phyloP scores from a whole-genome alignment of 805 yeast genomes.

The Candida lessepsii region DNA sequence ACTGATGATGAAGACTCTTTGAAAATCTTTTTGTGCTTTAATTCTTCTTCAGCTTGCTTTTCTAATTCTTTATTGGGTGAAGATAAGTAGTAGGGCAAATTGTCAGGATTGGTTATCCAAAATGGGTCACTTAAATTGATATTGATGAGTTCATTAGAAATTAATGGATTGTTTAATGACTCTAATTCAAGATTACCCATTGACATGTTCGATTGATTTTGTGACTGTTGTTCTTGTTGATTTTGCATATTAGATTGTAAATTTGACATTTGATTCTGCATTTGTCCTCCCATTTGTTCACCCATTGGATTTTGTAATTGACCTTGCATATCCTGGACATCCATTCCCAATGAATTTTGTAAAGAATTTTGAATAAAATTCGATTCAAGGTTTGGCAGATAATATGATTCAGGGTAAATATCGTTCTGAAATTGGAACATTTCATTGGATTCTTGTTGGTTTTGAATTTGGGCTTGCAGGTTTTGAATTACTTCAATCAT shows the following conservation, averaged over 20 bases:
- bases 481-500: constrained; percentile 26
- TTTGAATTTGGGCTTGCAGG: constrained; percentile 14
- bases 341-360: background rate
- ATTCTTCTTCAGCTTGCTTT: constrained; percentile 10
- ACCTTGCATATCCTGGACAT: background rate
- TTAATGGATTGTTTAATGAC: constrained; percentile 10
- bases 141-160: constrained; percentile 35
- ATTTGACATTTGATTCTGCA: constrained; percentile 1
- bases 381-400: background rate
- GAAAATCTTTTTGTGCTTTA: constrained; percentile 5
- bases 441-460: background rate
- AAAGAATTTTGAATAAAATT: constrained; percentile 1
- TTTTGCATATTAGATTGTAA: background rate
- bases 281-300: background rate
- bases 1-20: background rate
- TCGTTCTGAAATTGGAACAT: background rate
- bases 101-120: constrained; percentile 50
- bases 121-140: constrained; percentile 46
- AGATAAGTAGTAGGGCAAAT: constrained; percentile 36
- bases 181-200: constrained; percentile 2
- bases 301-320: background rate
- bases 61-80: constrained; percentile 27
- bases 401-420: background rate
- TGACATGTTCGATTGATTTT: background rate
- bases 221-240: background rate